Conservation (phyloP, 2,329 filamentous ascomycete genomes). For the Hypoxylon rubiginosum region DNA sequence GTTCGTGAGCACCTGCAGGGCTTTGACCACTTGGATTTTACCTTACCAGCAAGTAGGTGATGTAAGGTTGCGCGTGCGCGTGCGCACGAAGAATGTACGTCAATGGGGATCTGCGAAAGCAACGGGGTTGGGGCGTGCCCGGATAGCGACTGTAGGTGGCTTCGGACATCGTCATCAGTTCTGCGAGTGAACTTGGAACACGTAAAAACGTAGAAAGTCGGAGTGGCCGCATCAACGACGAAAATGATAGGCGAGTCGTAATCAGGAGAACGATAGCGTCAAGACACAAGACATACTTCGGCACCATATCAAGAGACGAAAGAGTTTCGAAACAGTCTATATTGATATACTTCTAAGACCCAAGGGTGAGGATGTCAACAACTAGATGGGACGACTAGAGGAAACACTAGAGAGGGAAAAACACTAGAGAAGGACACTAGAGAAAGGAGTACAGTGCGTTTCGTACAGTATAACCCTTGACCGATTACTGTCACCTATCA, state of each 20-base stretch:
- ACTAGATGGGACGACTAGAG: conserved; percentile 5
- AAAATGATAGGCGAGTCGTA: not conserved
- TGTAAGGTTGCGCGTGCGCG: conserved; percentile 14
- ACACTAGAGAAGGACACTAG: conserved; percentile 14
- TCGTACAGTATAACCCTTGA: conserved; percentile 16
- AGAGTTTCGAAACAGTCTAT: conserved; percentile 7
- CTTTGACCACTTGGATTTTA: not conserved
- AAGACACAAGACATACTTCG: not conserved
- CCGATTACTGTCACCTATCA: conserved; percentile 31
- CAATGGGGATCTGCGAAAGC: conserved; percentile 1
- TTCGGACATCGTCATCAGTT: conserved; percentile 4
- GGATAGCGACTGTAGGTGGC: not conserved
- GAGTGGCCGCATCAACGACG: not conserved
- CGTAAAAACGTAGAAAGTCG: not conserved
- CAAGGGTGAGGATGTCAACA: conserved; percentile 17
- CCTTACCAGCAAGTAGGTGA: not conserved
- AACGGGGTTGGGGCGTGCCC: conserved; percentile 5
- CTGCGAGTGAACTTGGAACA: not conserved
- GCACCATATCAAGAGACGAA: not conserved
- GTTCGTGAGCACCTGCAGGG: not conserved
- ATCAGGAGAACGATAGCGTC: not conserved
- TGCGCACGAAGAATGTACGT: not conserved
- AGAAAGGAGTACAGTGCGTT: conserved; percentile 30
- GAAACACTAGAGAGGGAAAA: not conserved
- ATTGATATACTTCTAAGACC: conserved; percentile 7